Evolutionary conservation across 2,329 filamentous ascomycete species (phyloP), one percentile per base, ranked within the genome.

Genomic region (Hansfordia pulvinata): DNA sequence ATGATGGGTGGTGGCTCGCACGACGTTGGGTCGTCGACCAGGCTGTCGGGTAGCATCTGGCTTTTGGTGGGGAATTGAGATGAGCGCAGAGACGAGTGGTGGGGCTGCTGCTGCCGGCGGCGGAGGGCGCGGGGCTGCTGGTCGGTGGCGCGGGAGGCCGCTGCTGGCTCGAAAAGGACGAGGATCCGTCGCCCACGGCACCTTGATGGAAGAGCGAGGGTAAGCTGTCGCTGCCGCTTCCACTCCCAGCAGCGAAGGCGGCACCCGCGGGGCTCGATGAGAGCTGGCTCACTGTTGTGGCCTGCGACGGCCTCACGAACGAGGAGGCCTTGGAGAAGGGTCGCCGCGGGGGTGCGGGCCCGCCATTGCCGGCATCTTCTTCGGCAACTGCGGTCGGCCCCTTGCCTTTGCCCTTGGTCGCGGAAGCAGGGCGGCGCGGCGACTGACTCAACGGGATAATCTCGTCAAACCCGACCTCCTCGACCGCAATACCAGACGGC

Each of bases 61-160:
- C 64, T 69, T 36, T 53, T 57, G 2, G 59, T 58, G 30, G 61
- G 40, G 11, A 69, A 48, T 42, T 72, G 62, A 7, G 62, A 65
- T 8, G 54, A 57, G 10, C 47, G 39, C 5, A 47, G 27, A 11
- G 46, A 46, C 15, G 40, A 36, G 16, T 34, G 20, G 9, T 37
- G 35, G 4, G 28, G 18, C 8, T 27, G 32, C 17, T 36, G 36
- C 10, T 35, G 20, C 11, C 7, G 4, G 34, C 23, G n/a, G 40
- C 9, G 12, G n/a, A n/a, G n/a, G n/a, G n/a, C n/a, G n/a, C n/a
- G n/a, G n/a, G n/a, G 8, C 8, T n/a, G 8, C 8, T 20, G 8
- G n/a, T 20, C 25, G 8, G 25, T 26, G 5, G 16, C 19, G 5
- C 11, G n/a, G n/a, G 11, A 42, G 27, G 13, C 35, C 33, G 25